Evolutionary conservation across 2,329 filamentous ascomycete species (phyloP).

Genomic region (Colletotrichum sp.): DNA sequence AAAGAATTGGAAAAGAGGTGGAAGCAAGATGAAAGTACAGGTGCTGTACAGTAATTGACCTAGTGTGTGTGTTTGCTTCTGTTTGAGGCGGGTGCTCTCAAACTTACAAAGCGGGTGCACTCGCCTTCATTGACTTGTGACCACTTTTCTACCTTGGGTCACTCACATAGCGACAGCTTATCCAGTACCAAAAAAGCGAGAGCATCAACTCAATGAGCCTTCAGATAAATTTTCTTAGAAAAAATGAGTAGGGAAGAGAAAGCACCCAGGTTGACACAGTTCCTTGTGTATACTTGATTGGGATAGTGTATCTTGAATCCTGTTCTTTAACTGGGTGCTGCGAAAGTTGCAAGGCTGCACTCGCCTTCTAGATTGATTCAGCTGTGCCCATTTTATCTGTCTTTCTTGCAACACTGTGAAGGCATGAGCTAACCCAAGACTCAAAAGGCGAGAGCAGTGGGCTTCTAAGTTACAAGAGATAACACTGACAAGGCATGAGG

Average conservation of each 20-base stretch:
- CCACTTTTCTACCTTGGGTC: neutral
- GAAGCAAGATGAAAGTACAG: neutral
- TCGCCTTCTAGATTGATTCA: neutral
- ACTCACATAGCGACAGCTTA: neutral
- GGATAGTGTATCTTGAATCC: neutral
- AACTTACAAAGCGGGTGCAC: neutral
- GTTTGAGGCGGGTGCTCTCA: neutral
- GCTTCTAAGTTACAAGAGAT: too few relatives aligned
- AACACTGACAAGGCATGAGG: too few relatives aligned
- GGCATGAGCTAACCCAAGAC: neutral
- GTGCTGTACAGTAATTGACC: neutral
- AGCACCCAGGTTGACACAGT: rapidly evolving
- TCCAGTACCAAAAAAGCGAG: neutral
- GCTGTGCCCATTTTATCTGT: neutral
- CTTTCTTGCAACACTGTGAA: neutral
- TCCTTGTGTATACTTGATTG: neutral
- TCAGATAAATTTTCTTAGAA: too few relatives aligned
- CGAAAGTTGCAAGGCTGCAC: too few relatives aligned
- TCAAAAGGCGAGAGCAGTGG: neutral
- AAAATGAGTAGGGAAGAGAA: too few relatives aligned
- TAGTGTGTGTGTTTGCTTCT: too few relatives aligned
- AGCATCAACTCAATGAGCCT: neutral
- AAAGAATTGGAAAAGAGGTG: neutral
- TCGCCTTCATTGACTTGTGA: neutral
- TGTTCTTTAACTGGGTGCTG: neutral